Base-by-base conservation (phyloP, 106 monocot genomes). In the Posidonia australis region DNA sequence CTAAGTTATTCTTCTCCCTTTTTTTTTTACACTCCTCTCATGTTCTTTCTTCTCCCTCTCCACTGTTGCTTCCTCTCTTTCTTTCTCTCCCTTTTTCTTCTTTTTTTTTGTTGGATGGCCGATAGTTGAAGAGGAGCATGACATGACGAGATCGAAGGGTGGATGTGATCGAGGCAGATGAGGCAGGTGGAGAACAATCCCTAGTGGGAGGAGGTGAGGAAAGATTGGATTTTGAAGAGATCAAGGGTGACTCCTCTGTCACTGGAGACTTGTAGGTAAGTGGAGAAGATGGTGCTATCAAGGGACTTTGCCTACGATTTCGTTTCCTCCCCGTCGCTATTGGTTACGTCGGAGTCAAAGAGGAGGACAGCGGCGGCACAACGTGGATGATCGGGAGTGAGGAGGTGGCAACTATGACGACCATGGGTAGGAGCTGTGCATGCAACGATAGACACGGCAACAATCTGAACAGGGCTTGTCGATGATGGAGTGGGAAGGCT, bases 161-260 rank as follows among this genome's bases (percentile, higher is more conserved):
- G 94, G 76, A 94, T 68, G 70, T 84, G 94, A 28, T 71, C 77
- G 69, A 94, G 81, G 76, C 93, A 94, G 74, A 94, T 89, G 74
- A 94, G 86, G 80, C 89, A 94, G 30, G 83, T 55, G 36, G 79
- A 51, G 67, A 72, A 74, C 22, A 70, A 66, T 18, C 77, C 59
- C 13, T 64, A 62, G 51, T 70, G 68, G 69, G 88, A 61, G 65
- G 83, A 79, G 52, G 77, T 25, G 53, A 94, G 81, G 68, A 94
- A 84, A 19, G 89, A 77, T 3, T 79, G 72, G 76, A 94, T 75
- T 51, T 94, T 94, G 59, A 72, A 46, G 28, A 90, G 79, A 67
- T 83, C 59, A 1, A 18, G 22, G 58, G 54, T 5, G 30, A n/a
- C 9, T 9, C 47, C 23, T 13, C 27, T n/a, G 55, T 22, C 1